Evolutionary conservation across 2,329 filamentous ascomycete species (phyloP).

Genomic region (Botrytis cinerea): DNA sequence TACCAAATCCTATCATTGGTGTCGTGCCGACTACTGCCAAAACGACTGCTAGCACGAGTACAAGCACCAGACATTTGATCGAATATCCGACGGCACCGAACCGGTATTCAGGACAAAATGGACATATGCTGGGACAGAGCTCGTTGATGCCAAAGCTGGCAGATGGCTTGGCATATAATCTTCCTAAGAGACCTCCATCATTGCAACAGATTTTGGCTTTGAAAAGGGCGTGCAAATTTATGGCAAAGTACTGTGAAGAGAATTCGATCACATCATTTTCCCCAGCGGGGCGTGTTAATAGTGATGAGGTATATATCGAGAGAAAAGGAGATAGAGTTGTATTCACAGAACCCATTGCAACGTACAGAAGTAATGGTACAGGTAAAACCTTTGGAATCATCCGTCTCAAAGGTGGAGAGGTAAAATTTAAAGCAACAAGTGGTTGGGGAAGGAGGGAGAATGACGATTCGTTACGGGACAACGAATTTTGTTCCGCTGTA

Average conservation of each 20-base stretch:
- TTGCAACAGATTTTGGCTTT: constrained; percentile 13
- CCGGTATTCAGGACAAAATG: neutral
- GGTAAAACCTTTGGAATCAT: constrained; percentile 11
- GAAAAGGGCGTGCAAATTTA: constrained; percentile 9
- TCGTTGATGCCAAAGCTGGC: constrained; percentile 13
- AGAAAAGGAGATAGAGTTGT: neutral
- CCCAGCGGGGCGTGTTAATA: neutral
- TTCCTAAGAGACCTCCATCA: neutral
- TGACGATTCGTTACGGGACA: constrained; percentile 5
- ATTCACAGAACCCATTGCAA: neutral
- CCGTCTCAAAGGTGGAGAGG: neutral
- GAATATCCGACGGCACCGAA: neutral
- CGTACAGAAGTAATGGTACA: neutral
- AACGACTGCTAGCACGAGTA: neutral
- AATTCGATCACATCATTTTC: neutral
- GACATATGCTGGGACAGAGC: neutral
- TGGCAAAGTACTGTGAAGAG: neutral
- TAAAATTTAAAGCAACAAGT: constrained; percentile 1
- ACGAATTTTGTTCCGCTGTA: constrained; percentile 17
- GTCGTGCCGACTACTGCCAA: neutral
- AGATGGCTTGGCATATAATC: constrained; percentile 4
- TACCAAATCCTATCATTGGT: constrained; percentile 11
- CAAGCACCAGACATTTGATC: neutral
- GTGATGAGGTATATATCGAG: neutral
- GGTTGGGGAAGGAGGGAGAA: neutral